Evolutionary conservation across 371 early-diverging fungal species (phyloP).

Genomic region (Thermomucor indicae-seudaticae): DNA sequence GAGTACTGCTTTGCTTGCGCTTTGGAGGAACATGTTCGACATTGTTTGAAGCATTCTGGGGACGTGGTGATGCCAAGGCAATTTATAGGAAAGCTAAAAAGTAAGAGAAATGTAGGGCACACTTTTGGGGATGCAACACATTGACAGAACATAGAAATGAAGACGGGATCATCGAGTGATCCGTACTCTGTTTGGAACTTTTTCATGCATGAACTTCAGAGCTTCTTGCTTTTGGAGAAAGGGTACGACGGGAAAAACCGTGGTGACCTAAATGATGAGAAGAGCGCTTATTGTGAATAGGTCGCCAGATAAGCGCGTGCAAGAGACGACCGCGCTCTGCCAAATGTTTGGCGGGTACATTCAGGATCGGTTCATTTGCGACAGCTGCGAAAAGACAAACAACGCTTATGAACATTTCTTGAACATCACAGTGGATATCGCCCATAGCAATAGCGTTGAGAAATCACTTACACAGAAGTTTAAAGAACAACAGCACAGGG

Average conservation of each 20-base stretch:
- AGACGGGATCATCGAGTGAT: constrained; percentile 72
- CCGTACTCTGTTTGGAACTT: constrained; percentile 79
- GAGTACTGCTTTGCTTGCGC: constrained; percentile 66
- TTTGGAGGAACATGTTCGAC: constrained; percentile 57
- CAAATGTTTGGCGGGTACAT: constrained; percentile 84
- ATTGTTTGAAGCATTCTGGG: constrained; percentile 31
- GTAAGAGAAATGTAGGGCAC: constrained; percentile 41
- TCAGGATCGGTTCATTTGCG: constrained; percentile 69
- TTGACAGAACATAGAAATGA: constrained; percentile 73
- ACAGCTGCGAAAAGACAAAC: constrained; percentile 63
- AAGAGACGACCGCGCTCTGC: constrained; percentile 75
- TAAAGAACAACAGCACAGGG: constrained; percentile 6
- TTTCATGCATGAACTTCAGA: constrained; percentile 59
- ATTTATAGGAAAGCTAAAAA: constrained; percentile 69
- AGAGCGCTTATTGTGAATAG: constrained; percentile 18
- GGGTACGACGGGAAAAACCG: constrained; percentile 9
- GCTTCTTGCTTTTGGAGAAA: constrained; percentile 27
- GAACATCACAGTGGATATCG: constrained; percentile 72
- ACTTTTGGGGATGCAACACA: too few relatives aligned
- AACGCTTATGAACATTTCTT: constrained; percentile 68
- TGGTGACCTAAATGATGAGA: not conserved
- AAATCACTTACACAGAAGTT: constrained; percentile 27
- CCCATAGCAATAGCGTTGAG: constrained; percentile 55
- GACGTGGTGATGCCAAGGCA: constrained; percentile 55
- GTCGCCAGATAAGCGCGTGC: constrained; percentile 56